These are phyloP conservation scores for Trypanosoma lewisi DNA, from an alignment of 208 protist genomes.

Conservation along the genomic window DNA sequence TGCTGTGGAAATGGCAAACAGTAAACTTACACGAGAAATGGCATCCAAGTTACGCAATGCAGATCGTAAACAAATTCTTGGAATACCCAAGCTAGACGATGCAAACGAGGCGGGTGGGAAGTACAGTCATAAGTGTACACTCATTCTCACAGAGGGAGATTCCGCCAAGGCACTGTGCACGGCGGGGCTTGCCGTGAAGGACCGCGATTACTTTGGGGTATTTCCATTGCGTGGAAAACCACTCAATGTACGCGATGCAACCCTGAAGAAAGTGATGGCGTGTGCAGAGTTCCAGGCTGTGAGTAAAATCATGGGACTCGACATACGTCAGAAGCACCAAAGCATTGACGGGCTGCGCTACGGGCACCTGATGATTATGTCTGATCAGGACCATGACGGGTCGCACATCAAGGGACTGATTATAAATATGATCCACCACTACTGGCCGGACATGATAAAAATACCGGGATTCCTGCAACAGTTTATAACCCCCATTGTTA, in stretches of 20 bases:
- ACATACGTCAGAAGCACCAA: conserved; percentile 92
- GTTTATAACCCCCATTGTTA: conserved; percentile 99
- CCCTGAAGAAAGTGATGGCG: conserved; percentile 91
- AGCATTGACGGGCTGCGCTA: conserved; percentile 95
- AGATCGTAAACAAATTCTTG: conserved; percentile 84
- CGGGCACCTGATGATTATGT: conserved; percentile 99
- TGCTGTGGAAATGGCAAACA: conserved; percentile 95
- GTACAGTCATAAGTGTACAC: conserved; percentile 96
- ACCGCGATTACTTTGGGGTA: conserved; percentile 99
- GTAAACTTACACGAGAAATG: conserved; percentile 93
- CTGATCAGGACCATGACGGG: conserved; percentile 99
- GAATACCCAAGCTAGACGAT: conserved; percentile 99
- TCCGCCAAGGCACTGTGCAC: conserved; percentile 98
- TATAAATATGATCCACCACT: conserved; percentile 99
- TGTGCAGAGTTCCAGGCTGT: conserved; percentile 96
- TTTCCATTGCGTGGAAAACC: conserved; percentile 99
- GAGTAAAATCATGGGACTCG: conserved; percentile 96
- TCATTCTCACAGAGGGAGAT: conserved; percentile 99
- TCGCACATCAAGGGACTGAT: conserved; percentile 99
- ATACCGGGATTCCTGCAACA: conserved; percentile 97
- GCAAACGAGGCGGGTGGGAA: conserved; percentile 98
- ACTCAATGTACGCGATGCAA: conserved; percentile 99
- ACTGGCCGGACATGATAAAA: conserved; percentile 98
- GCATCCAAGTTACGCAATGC: conserved; percentile 72
- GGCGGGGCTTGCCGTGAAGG: conserved; percentile 97